These are phyloP conservation scores for Blastobotrys raffinosifermentans DNA, from an alignment of 1,139 yeast genomes.

Conservation along the genomic window DNA sequence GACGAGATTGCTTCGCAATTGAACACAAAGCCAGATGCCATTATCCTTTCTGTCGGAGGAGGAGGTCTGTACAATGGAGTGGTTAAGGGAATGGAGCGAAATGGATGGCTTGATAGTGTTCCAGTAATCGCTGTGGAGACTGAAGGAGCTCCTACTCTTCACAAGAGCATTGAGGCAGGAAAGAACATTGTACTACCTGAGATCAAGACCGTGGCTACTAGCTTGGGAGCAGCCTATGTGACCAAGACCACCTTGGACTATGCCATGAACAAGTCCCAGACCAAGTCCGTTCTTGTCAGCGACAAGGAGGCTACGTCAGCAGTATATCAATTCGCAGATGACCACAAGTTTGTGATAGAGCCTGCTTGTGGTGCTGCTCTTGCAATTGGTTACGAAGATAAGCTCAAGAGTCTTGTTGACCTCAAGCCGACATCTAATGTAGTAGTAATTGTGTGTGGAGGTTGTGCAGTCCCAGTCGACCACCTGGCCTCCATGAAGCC, in stretches of 20 bases:
- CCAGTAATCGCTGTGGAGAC: conserved; percentile 57
- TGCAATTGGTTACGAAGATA: conserved; percentile 43
- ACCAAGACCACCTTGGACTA: conserved; percentile 42
- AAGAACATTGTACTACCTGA: conserved; percentile 40
- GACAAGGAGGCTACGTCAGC: conserved; percentile 54
- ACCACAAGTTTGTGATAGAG: conserved; percentile 50
- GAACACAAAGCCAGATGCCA: conserved; percentile 43
- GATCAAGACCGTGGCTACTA: conserved; percentile 52
- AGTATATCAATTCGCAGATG: conserved; percentile 44
- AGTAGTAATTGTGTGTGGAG: conserved; percentile 62
- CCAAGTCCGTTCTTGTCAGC: conserved; percentile 44
- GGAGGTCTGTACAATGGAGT: conserved; percentile 69
- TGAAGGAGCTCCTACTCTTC: conserved; percentile 52
- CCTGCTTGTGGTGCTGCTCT: conserved; percentile 76
- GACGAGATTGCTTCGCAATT: conserved; percentile 51
- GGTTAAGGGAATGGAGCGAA: conserved; percentile 46
- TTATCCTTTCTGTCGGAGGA: conserved; percentile 68
- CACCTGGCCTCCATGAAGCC: not conserved
- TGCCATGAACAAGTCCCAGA: conserved; percentile 31
- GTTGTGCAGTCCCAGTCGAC: conserved; percentile 42
- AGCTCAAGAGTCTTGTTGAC: conserved; percentile 29
- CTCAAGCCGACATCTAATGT: conserved; percentile 45
- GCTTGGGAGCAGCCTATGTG: conserved; percentile 55
- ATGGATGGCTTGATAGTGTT: conserved; percentile 34
- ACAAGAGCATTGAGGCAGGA: conserved; percentile 44